These are phyloP conservation scores for Apiotrichum brassicae DNA, from an alignment of 1,284 basidiomycete species.

Conservation along the genomic window DNA sequence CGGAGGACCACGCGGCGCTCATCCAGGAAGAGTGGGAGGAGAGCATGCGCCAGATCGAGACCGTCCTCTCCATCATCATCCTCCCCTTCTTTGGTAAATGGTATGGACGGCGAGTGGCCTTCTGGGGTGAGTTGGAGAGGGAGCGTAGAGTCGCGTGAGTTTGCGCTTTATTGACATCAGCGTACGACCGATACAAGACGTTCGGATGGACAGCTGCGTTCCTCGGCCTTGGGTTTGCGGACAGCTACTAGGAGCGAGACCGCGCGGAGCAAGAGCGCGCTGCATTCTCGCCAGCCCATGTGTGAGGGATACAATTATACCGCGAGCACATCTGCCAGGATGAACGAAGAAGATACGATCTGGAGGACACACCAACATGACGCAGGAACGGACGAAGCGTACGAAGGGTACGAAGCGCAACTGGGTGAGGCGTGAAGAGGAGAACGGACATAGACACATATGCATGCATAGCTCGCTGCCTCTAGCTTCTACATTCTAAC, in stretches of 20 bases:
- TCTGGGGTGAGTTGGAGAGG: slow-evolving; percentile 60
- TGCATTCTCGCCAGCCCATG: too few species aligned
- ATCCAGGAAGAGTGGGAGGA: slow-evolving; percentile 91
- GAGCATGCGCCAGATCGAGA: slow-evolving; percentile 71
- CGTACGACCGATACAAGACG: slow-evolving; percentile 63
- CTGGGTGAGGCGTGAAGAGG: neutral
- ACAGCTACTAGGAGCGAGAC: neutral
- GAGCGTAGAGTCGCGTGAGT: too few species aligned
- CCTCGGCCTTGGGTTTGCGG: slow-evolving; percentile 45
- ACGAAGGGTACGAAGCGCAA: too few species aligned
- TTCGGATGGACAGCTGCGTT: slow-evolving; percentile 63
- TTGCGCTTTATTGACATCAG: slow-evolving; percentile 44
- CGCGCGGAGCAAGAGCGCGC: too few species aligned
- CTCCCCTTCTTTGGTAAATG: slow-evolving; percentile 83
- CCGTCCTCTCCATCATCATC: slow-evolving; percentile 69
- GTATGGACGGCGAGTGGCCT: slow-evolving; percentile 74
- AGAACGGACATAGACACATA: neutral
- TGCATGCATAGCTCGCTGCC: neutral
- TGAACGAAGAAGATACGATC: neutral
- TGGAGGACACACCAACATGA: too few species aligned
- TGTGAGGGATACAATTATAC: too few species aligned
- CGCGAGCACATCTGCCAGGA: too few species aligned
- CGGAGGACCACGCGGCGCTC: slow-evolving; percentile 59
- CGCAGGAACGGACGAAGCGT: too few species aligned
- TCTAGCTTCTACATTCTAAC: too few species aligned